Conservation (phyloP, 371 early-diverging fungal species). For the Mortierella sp. region DNA sequence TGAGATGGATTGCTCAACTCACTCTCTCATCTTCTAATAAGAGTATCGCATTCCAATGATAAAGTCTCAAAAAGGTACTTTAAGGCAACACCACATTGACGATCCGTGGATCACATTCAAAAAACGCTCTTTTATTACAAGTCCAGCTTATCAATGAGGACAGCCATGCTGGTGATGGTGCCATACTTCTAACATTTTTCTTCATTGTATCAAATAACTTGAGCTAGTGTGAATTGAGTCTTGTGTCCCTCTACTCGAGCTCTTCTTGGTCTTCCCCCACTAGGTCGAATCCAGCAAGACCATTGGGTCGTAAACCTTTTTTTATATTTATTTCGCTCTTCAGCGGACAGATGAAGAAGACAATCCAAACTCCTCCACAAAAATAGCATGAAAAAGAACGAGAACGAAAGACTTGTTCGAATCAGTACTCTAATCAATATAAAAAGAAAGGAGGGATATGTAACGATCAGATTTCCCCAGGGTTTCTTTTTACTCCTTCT, state of each 20-base stretch:
- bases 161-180: conserved; percentile 15
- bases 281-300: conserved; percentile 2
- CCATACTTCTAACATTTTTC: not conserved
- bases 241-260: not conserved
- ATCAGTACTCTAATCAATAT: conserved; percentile 4
- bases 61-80: not conserved
- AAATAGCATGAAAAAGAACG: not conserved
- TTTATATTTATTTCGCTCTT: not conserved
- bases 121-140: not conserved
- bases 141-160: conserved; percentile 23
- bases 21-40: not conserved
- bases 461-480: no score
- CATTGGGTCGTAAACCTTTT: not conserved
- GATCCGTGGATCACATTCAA: not conserved
- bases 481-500: no score
- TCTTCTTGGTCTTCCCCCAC: not conserved
- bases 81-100: not conserved
- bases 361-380: conserved; percentile 11
- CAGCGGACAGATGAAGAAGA: not conserved
- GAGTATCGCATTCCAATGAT: not conserved
- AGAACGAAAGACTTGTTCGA: not conserved
- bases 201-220: not conserved
- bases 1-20: not conserved
- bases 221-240: not conserved
- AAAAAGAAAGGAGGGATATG: not conserved